These are phyloP conservation scores for Gymnopus androsaceus DNA, from an alignment of 1,284 basidiomycete genomes.

Conservation along the genomic window DNA sequence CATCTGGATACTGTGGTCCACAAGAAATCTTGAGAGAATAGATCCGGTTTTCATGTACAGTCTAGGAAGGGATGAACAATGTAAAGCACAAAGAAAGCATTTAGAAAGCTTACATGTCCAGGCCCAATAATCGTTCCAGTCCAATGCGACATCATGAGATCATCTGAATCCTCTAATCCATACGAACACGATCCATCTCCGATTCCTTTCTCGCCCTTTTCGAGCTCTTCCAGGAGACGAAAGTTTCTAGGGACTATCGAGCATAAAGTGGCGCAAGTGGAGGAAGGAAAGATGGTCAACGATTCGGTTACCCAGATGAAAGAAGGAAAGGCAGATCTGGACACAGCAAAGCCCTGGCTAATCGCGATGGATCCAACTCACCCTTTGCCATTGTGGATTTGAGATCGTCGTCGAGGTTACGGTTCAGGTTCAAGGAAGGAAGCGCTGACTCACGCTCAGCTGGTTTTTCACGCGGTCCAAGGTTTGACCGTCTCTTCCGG, in stretches of 20 bases:
- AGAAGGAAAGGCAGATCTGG: no score
- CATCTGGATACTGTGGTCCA: conserved; percentile 81
- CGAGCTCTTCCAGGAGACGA: conserved; percentile 94
- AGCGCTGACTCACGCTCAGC: no score
- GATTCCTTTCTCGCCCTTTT: conserved; percentile 99
- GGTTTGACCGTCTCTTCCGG: no score
- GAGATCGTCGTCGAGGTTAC: no score
- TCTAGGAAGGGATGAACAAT: conserved; percentile 46
- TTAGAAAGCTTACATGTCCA: conserved; percentile 73
- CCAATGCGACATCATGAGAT: conserved; percentile 97
- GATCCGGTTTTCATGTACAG: conserved; percentile 96
- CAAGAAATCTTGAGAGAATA: conserved; percentile 94
- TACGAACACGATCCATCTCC: conserved; percentile 98
- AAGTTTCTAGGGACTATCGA: conserved; percentile 91
- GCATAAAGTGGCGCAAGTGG: neutral
- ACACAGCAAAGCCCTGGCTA: no score
- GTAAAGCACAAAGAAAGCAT: neutral
- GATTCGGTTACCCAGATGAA: conserved; percentile 90
- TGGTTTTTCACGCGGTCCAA: no score
- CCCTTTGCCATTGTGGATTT: no score
- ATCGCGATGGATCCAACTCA: no score
- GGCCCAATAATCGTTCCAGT: conserved; percentile 99
- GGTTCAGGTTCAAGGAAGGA: no score
- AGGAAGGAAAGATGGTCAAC: neutral
- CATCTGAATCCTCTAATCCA: conserved; percentile 89